Evolutionary conservation across 2,329 filamentous ascomycete species (phyloP), one percentile per base, ranked within the genome.

Genomic region (Anthostomella pinea): DNA sequence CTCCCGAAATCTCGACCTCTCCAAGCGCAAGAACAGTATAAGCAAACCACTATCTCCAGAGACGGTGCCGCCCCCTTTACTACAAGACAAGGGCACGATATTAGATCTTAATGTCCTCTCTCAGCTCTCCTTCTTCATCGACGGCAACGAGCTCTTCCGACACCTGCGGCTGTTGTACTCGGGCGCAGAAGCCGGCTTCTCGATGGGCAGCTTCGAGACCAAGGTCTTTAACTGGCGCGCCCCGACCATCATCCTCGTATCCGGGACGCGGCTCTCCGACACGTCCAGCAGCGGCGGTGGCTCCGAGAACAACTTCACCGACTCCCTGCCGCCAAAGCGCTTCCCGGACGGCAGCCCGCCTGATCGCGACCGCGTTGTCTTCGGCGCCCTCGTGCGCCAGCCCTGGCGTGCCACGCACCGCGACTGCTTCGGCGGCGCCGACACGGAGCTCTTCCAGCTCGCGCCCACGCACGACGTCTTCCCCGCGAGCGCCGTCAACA

Each of bases 181-280:
- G 2, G 85, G 84, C 5, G 79, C 75, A 30, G 75, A 79, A 17
- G 78, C 82, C 9, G 85, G 85, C 5, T 89, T 87, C 60, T 86
- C 82, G 14, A 83, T 88, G 77, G 83, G 84, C 15, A 83, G 80
- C 37, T 87, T 88, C 45, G 81, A 87, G 55, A 75, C 80, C 14
- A 82, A 81, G 49, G 80, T 87, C 3, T 85, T 88, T 63, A 85
- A 88, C 57, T 89, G 85, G 84, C 71, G 77, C 26, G 83, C 83
- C 0, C 85, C 85, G 0, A 87, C 85, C 0, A 75, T 89, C 13
- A 67, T 89, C 8, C 70, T 89, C 2, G 79, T 88, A 2, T 76
- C 77, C 14, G 85, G 85, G 14, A 77, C 72, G 4, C 72, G 81
- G 5, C 67, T 88, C 6, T 59, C 68, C 2, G 64, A 74, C 14